These are phyloP conservation scores for apple (Malus domestica) DNA, from an alignment of 306 rosid genomes.

Conservation along the genomic window ASM211411v1 NC_041789.1:23784001-23784500, in stretches of 20 bases:
- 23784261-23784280: not conserved
- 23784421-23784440: constrained; percentile 69
- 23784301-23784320: constrained; percentile 89
- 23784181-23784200: constrained; percentile 72
- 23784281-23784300: constrained; percentile 57
- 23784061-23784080: constrained; percentile 51
- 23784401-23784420: constrained; percentile 48
- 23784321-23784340: constrained; percentile 76
- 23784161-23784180: constrained; percentile 79
- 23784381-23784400: constrained; percentile 45
- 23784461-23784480: constrained; percentile 56
- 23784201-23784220: constrained; percentile 67
- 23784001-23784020: constrained; percentile 43
- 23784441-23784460: constrained; percentile 53
- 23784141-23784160: constrained; percentile 60
- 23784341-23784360: constrained; percentile 31
- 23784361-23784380: constrained; percentile 24
- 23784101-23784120: constrained; percentile 75
- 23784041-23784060: constrained; percentile 33
- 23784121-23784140: constrained; percentile 57
- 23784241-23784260: constrained; percentile 29
- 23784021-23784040: constrained; percentile 38
- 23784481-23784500: constrained; percentile 64
- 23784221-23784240: constrained; percentile 43
- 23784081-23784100: constrained; percentile 78